Conservation (phyloP, 2,329 filamentous ascomycete genomes). For the Talaromyces funiculosus region DNA sequence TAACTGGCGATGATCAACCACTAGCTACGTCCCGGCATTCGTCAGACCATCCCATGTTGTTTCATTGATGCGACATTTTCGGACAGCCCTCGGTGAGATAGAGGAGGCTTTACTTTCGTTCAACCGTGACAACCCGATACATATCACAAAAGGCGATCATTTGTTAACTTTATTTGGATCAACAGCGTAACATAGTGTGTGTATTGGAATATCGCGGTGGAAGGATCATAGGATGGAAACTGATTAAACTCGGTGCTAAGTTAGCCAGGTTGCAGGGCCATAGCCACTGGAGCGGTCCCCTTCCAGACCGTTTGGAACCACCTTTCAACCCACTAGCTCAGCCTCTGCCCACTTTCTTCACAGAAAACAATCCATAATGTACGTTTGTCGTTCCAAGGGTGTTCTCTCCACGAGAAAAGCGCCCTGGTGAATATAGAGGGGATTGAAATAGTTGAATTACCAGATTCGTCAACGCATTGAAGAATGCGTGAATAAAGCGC, state of each 20-base stretch:
- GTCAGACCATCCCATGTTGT: background rate
- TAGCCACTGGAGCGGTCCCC: constrained; percentile 1
- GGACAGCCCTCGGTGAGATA: background rate
- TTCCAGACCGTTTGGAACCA: constrained; percentile 2
- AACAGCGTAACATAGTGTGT: background rate
- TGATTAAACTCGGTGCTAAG: constrained; percentile 2
- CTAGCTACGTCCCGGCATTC: background rate
- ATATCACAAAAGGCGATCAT: background rate
- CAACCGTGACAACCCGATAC: too few species aligned
- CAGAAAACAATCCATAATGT: background rate
- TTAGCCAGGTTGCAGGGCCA: background rate
- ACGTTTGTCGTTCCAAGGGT: background rate
- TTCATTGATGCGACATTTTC: background rate
- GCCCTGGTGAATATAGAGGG: background rate
- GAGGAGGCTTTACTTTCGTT: background rate
- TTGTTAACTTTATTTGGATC: background rate
- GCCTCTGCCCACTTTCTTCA: background rate
- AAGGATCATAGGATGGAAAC: background rate
- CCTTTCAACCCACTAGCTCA: constrained; percentile 3
- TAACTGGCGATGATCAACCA: constrained; percentile 1
- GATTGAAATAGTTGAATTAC: background rate
- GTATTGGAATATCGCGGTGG: too few species aligned
- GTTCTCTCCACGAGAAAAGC: too few species aligned
- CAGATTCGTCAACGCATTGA: background rate
- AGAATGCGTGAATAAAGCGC: background rate